Evolutionary conservation across 2,329 filamentous ascomycete species (phyloP).

Genomic region (Curvularia verruculosa): DNA sequence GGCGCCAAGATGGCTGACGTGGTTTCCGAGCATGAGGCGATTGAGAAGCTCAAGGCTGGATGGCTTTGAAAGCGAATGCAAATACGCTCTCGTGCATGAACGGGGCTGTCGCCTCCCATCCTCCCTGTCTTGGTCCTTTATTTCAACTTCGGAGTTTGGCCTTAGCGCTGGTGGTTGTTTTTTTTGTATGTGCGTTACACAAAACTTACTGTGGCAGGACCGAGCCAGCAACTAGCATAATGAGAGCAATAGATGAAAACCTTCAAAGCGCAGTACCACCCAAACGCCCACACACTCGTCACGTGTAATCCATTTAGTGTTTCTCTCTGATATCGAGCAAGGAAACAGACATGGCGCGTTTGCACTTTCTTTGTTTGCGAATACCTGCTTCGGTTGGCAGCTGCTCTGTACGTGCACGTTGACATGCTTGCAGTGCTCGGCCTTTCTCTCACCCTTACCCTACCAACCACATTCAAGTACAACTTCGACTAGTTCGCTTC

Average conservation of each 20-base stretch:
- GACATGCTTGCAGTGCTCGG: neutral
- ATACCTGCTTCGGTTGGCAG: conserved; percentile 1
- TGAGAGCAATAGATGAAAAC: neutral
- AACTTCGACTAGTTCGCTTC: conserved; percentile 1
- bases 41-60: conserved; percentile 48
- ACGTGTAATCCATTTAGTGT: neutral
- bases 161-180: neutral
- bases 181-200: neutral
- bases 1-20: conserved; percentile 57
- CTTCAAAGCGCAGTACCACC: neutral
- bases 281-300: neutral
- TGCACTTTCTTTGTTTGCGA: neutral
- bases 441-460: neutral
- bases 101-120: neutral
- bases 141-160: neutral
- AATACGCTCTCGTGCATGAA: neutral
- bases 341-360: neutral
- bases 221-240: neutral
- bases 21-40: conserved; percentile 51
- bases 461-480: neutral
- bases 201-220: neutral
- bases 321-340: neutral
- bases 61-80: conserved; percentile 34
- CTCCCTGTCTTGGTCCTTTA: neutral
- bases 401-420: neutral